Evolutionary conservation across 1,139 yeast genomes (phyloP).

Genomic region (Scheffersomyces lignicola): DNA sequence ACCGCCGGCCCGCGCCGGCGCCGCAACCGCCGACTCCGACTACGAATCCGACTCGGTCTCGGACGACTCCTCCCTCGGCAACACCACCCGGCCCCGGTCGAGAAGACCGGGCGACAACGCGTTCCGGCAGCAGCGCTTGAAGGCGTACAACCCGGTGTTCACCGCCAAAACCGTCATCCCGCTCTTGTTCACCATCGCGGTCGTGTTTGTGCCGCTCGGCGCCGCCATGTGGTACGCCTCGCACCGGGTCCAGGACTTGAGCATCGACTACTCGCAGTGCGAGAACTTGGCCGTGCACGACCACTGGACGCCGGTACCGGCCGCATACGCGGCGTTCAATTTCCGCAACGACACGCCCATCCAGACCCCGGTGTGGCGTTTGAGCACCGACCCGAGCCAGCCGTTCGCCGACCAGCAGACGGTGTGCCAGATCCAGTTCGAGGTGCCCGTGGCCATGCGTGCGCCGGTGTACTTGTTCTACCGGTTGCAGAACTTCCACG

Average conservation of each 20-base stretch:
- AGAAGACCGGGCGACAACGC: slow-evolving; percentile 60
- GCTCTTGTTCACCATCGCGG: slow-evolving; percentile 67
- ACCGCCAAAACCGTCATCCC: slow-evolving; percentile 92
- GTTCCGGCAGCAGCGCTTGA: slow-evolving; percentile 60
- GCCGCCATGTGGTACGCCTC: slow-evolving; percentile 87
- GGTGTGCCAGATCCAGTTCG: slow-evolving; percentile 77
- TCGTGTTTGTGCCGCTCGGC: slow-evolving; percentile 88
- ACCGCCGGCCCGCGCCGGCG: background rate
- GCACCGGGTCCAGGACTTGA: slow-evolving; percentile 71
- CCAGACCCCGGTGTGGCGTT: slow-evolving; percentile 58
- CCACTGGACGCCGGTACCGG: slow-evolving; percentile 62
- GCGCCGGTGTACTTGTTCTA: slow-evolving; percentile 81
- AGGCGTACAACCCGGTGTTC: slow-evolving; percentile 65
- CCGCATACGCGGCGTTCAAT: slow-evolving; percentile 49
- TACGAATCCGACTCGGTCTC: slow-evolving; percentile 20
- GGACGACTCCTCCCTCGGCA: slow-evolving; percentile 17
- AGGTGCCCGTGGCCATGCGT: slow-evolving; percentile 70
- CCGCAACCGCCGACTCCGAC: slow-evolving; percentile 6
- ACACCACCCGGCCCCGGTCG: slow-evolving; percentile 34
- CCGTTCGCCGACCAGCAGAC: slow-evolving; percentile 55
- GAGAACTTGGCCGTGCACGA: slow-evolving; percentile 53
- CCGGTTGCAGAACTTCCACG: slow-evolving; percentile 78
- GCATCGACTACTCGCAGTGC: slow-evolving; percentile 82
- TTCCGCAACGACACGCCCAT: slow-evolving; percentile 37
- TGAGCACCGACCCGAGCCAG: slow-evolving; percentile 49